phyloP scores from a whole-genome alignment of 2,329 filamentous ascomycete genomes.

The Penicillium sclerotigenum region DNA sequence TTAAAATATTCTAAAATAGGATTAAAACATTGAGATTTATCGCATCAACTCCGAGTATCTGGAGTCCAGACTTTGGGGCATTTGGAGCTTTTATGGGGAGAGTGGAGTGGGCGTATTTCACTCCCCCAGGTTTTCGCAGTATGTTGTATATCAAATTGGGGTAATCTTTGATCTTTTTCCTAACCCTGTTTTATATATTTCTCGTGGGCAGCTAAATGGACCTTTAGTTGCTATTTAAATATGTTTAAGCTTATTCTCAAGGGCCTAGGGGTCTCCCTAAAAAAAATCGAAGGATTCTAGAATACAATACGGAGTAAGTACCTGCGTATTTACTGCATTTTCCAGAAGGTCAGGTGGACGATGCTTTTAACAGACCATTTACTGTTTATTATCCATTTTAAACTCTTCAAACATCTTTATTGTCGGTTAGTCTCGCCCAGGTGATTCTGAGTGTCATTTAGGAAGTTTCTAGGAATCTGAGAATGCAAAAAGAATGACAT shows the following conservation, averaged over 20 bases:
- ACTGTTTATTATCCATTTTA: neutral
- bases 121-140: constrained; percentile 1
- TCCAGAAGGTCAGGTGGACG: neutral
- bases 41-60: constrained; percentile 3
- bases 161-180: too few relatives aligned
- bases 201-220: too few relatives aligned
- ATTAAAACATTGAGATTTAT: neutral
- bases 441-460: neutral
- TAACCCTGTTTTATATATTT: too few relatives aligned
- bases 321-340: neutral
- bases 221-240: neutral
- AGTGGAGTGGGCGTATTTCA: constrained; percentile 2
- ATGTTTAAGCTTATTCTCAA: neutral
- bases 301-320: neutral
- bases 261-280: neutral
- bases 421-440: neutral
- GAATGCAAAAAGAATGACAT: neutral
- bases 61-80: neutral
- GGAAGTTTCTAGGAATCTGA: neutral
- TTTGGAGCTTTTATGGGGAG: constrained; percentile 4
- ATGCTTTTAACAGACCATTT: neutral
- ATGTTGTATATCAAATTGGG: too few relatives aligned
- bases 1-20: neutral
- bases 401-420: too few relatives aligned
- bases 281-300: neutral